Base-by-base conservation (phyloP, 2,329 filamentous ascomycete species). In the Stagonosporopsis rhizophila region DNA sequence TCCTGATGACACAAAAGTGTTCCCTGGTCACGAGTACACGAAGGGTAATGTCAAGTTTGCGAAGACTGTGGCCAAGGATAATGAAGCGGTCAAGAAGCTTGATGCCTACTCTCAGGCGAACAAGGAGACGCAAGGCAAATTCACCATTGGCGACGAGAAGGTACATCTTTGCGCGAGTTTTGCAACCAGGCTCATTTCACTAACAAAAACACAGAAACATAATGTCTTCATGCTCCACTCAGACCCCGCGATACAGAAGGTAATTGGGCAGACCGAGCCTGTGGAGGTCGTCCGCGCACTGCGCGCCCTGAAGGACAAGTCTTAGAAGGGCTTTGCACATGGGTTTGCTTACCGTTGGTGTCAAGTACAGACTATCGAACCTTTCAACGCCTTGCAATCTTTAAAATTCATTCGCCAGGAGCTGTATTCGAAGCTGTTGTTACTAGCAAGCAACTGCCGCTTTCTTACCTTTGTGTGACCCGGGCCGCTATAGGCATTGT, bases 131-230 rank as follows among this genome's bases (percentile, higher is more conserved):
- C 93, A 96, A 75, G 95, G 95, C 42, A 91, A 92, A 72, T 98
- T 96, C 68, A 99, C 94, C 0, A 98, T 99, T 76, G 93, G 89
- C 0, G 92, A 99, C 71, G 95, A 99, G 79, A 98, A 98, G 88
- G 91, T 91, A 77, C 53, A 77, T 66, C 35, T 6, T 22, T 32
- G 5, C n/a, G 5, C 30, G 6, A 15, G 3, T 38, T 9, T 19
- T 19, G 3, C 8, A 9, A 19, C 4, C 30, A 14, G 15, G 20
- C 32, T 19, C 17, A 42, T 8, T 1, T 14, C 11, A 20, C 47
- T 51, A 5, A 52, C 15, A 19, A 7, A 5, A 7, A 15, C 38
- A 15, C 38, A 94, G 90, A 80, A 90, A 79, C 92, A 98, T 76
- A 99, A 99, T 70, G 91, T 96, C 1, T 99, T 99, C 71, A 98